These are phyloP conservation scores for Suillus tomentosus DNA, from an alignment of 768 basidiomycete genomes.

Conservation along the genomic window DNA sequence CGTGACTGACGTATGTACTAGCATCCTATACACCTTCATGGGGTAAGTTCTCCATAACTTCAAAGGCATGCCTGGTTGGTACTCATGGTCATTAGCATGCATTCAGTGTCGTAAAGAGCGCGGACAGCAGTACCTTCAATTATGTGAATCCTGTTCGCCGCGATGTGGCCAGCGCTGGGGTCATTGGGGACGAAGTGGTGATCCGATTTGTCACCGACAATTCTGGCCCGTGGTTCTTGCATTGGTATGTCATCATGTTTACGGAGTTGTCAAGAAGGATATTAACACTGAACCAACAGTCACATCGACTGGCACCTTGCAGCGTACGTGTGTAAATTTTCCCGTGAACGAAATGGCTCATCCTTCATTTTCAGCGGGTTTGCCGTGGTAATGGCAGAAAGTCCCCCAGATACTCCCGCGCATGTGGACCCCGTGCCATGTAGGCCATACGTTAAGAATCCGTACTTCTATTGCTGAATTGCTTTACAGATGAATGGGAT, in stretches of 20 bases:
- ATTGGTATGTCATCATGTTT: slow-evolving; percentile 15
- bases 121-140: slow-evolving; percentile 24
- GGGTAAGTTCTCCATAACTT: slow-evolving; percentile 27
- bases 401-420: slow-evolving; percentile 11
- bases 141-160: not conserved
- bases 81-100: slow-evolving; percentile 34
- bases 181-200: not conserved
- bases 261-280: too few relatives aligned
- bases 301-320: slow-evolving; percentile 25
- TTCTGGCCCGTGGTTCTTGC: slow-evolving; percentile 44
- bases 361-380: slow-evolving; percentile 23
- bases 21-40: slow-evolving; percentile 50
- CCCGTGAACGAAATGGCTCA: not conserved
- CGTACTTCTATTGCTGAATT: not conserved
- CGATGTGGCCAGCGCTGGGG: not conserved
- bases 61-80: not conserved
- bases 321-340: slow-evolving; percentile 10
- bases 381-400: slow-evolving; percentile 34
- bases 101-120: slow-evolving; percentile 47
- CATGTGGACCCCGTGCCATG: not conserved
- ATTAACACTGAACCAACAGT: slow-evolving; percentile 9
- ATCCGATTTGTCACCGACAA: slow-evolving; percentile 45
- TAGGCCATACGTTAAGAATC: not conserved
- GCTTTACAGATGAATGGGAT: slow-evolving; percentile 24
- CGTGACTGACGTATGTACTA: slow-evolving; percentile 11